Evolutionary conservation across 345 rosid species (phyloP).

Genomic region (Leavenworthia alabamica): DNA sequence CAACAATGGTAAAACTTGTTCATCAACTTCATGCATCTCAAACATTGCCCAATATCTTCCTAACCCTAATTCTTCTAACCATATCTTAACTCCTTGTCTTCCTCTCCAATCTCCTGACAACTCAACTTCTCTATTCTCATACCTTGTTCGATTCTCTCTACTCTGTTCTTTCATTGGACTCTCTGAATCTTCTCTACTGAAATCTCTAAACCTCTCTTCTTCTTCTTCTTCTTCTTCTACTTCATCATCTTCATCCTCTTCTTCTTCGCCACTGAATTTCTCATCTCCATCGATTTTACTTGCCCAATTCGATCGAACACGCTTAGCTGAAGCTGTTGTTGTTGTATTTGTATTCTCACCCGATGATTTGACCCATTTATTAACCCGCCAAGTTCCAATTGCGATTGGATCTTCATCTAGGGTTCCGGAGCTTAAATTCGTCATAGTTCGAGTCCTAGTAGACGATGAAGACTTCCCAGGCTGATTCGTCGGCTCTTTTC

Average conservation of each 20-base stretch:
- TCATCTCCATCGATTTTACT: conserved; percentile 52
- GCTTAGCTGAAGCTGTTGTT: conserved; percentile 31
- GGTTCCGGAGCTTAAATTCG: conserved; percentile 51
- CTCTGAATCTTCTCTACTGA: conserved; percentile 58
- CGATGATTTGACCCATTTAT: conserved; percentile 24
- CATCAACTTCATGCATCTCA: conserved; percentile 88
- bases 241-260: conserved; percentile 46
- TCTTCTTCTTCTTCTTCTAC: conserved; percentile 42
- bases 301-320: conserved; percentile 60
- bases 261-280: conserved; percentile 45
- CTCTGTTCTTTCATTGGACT: conserved; percentile 59
- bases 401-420: conserved; percentile 55
- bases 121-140: conserved; percentile 10
- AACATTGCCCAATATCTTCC: conserved; percentile 71
- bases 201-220: conserved; percentile 41
- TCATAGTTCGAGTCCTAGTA: conserved; percentile 56
- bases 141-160: conserved; percentile 19
- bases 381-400: conserved; percentile 67
- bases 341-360: neutral
- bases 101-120: conserved; percentile 39
- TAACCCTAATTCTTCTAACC: conserved; percentile 43
- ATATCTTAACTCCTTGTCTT: conserved; percentile 20
- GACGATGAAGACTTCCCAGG: conserved; percentile 35
- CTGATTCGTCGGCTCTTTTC: conserved; percentile 21
- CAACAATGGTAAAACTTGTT: conserved; percentile 70